Evolutionary conservation across 2,329 filamentous ascomycete species (phyloP).

Genomic region (Claviceps sorghi): DNA sequence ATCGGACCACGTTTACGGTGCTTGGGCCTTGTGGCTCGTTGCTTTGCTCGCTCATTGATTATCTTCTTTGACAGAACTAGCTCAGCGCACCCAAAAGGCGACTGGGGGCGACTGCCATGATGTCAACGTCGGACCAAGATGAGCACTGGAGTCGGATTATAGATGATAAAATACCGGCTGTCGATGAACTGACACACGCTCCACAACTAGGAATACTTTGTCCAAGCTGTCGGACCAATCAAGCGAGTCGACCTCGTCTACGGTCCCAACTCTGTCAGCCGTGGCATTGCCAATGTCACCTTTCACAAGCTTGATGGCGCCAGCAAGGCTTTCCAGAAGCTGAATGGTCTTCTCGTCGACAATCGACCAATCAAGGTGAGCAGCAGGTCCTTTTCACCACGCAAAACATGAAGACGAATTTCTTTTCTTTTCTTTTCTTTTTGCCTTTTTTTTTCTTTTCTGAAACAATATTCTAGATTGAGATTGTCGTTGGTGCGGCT

Average conservation of each 20-base stretch:
- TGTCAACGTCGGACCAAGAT: constrained; percentile 13
- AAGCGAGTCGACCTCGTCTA: constrained; percentile 88
- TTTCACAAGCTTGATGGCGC: constrained; percentile 74
- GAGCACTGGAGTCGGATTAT: constrained; percentile 15
- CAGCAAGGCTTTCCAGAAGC: constrained; percentile 64
- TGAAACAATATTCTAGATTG: constrained; percentile 46
- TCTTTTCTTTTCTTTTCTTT: too few relatives aligned
- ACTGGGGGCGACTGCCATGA: constrained; percentile 4
- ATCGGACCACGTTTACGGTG: not conserved
- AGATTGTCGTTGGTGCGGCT: constrained; percentile 72
- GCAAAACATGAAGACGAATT: not conserved
- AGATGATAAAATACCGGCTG: constrained; percentile 11
- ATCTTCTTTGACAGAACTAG: not conserved
- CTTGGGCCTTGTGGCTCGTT: constrained; percentile 5
- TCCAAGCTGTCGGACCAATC: constrained; percentile 72
- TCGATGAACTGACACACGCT: constrained; percentile 51
- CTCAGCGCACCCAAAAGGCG: not conserved
- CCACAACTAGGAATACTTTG: constrained; percentile 84
- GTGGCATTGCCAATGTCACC: constrained; percentile 79
- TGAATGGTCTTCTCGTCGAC: constrained; percentile 86
- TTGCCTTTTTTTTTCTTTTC: too few relatives aligned
- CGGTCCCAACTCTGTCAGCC: constrained; percentile 80
- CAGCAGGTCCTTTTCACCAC: not conserved
- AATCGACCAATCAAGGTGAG: constrained; percentile 73
- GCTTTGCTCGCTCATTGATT: constrained; percentile 6